Conservation (phyloP, 768 basidiomycete species). For the Xerocomellus dryophilus region DNA sequence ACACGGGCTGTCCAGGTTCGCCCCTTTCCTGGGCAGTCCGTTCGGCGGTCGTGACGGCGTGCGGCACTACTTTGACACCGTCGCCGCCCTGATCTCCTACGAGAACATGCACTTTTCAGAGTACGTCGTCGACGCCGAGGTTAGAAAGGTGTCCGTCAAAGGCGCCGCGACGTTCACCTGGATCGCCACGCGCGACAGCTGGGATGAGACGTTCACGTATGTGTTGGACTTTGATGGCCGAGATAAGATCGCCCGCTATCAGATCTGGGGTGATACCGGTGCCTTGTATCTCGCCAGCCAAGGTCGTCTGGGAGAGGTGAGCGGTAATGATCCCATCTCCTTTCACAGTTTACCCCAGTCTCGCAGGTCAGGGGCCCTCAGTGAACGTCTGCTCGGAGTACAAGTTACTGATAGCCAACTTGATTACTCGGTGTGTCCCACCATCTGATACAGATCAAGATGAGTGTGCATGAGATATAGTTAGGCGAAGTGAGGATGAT, state of each 20-base stretch:
- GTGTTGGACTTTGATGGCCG: slow-evolving; percentile 58
- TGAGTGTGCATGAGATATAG: slow-evolving; percentile 1
- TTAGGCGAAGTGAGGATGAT: background rate
- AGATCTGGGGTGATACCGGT: slow-evolving; percentile 69
- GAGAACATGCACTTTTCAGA: slow-evolving; percentile 52
- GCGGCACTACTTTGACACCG: slow-evolving; percentile 47
- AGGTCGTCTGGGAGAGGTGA: slow-evolving; percentile 38
- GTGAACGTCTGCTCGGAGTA: too few species aligned
- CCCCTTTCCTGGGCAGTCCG: slow-evolving; percentile 56
- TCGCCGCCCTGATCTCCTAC: slow-evolving; percentile 46
- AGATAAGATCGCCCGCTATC: slow-evolving; percentile 53
- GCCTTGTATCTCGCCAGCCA: slow-evolving; percentile 57
- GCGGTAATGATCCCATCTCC: background rate
- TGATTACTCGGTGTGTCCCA: background rate
- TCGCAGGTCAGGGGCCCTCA: background rate
- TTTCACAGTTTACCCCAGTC: background rate
- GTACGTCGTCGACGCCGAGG: slow-evolving; percentile 51
- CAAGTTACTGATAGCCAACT: too few species aligned
- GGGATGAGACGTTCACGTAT: slow-evolving; percentile 63
- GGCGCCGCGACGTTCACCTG: slow-evolving; percentile 57
- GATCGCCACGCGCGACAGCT: slow-evolving; percentile 48
- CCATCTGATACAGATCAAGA: slow-evolving; percentile 15
- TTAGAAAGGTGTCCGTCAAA: slow-evolving; percentile 50
- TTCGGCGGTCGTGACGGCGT: slow-evolving; percentile 47
- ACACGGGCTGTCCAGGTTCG: slow-evolving; percentile 51